These are phyloP conservation scores for Escovopsis sp. DNA, from an alignment of 2,329 filamentous ascomycete genomes.

Conservation along the genomic window DNA sequence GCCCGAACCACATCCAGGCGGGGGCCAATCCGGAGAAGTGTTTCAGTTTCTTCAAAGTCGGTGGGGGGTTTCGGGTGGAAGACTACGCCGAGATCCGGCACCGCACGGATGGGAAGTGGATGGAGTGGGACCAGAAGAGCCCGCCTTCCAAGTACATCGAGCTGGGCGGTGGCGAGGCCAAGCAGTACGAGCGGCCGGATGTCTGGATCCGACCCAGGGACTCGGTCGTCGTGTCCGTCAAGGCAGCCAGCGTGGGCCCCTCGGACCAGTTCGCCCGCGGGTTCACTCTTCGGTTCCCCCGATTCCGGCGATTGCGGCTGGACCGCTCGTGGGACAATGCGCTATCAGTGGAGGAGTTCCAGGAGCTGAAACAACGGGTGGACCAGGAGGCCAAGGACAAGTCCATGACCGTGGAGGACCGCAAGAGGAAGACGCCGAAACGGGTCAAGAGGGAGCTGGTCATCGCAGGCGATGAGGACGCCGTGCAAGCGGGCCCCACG, in stretches of 20 bases:
- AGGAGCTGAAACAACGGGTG: constrained; percentile 51
- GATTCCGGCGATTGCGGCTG: constrained; percentile 67
- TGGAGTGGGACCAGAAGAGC: constrained; percentile 61
- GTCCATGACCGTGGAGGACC: constrained; percentile 62
- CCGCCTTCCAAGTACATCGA: constrained; percentile 70
- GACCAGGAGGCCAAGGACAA: constrained; percentile 61
- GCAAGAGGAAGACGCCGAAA: constrained; percentile 37
- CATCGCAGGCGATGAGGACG: constrained; percentile 53
- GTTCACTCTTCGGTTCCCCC: constrained; percentile 75
- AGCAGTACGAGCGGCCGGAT: constrained; percentile 66
- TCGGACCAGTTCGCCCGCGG: constrained; percentile 67
- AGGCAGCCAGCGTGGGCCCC: constrained; percentile 62
- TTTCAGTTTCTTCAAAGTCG: constrained; percentile 94
- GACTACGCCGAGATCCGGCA: constrained; percentile 78
- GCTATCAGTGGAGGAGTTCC: constrained; percentile 64
- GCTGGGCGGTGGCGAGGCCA: constrained; percentile 58
- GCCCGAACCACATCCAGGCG: constrained; percentile 48
- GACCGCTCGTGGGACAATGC: constrained; percentile 77
- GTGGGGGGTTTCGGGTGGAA: constrained; percentile 74
- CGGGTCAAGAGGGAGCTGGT: constrained; percentile 53
- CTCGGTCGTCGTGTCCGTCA: constrained; percentile 76
- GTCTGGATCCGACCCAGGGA: constrained; percentile 86
- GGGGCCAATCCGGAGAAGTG: constrained; percentile 57
- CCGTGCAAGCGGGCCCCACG: neutral
- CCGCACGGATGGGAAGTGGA: constrained; percentile 83